Base-by-base conservation (phyloP, 2,329 filamentous ascomycete species). In the Aspergillus uvarum region DNA sequence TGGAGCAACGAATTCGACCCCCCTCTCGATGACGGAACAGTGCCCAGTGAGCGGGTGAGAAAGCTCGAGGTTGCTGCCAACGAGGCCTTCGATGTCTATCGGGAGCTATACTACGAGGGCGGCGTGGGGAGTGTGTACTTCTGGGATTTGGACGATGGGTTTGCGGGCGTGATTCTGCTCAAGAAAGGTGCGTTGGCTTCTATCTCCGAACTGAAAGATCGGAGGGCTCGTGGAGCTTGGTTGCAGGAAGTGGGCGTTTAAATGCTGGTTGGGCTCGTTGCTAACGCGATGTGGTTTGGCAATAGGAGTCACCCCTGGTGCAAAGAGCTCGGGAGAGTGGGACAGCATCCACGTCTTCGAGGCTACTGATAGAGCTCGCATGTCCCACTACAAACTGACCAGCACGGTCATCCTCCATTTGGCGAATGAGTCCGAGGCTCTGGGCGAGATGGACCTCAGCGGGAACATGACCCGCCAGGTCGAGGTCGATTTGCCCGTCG, bases 1-100 rank as follows among this genome's bases (percentile, higher is more conserved):
- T 99, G 95, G 95, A 95, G 89, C 80, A 98, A 98, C 80, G 90
- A 96, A 79, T 99, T 99, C 77, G 92, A 98, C 75, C 95, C 94
- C 19, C 90, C 92, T 14, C 84, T 96, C 61, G 89, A 90, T 52
- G 93, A 96, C 73, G 91, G 92, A 1, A 91, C 92, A 1, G 87
- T 96, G 12, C 94, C 94, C 0, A 94, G 90, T 70, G 95, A 98
- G 77, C 83, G 92, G 59, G 91, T 98, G 69, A 85, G 95, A 68
- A 91, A 91, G 81, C 94, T 98, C 87, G 95, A 99, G 82, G 79
- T 98, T 73, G 88, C 88, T 72, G 92, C 95, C 56, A 98, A 98
- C 74, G 92, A 96, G 78, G 94, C 92, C 5, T 96, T 99, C 79
- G 95, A 99, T 78, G 88, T 98, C 57, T 99, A 99, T 79, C 83